These are phyloP conservation scores for Chrysosporium keratinophilum DNA, from an alignment of 2,329 filamentous ascomycete genomes.

Conservation along the genomic window DNA sequence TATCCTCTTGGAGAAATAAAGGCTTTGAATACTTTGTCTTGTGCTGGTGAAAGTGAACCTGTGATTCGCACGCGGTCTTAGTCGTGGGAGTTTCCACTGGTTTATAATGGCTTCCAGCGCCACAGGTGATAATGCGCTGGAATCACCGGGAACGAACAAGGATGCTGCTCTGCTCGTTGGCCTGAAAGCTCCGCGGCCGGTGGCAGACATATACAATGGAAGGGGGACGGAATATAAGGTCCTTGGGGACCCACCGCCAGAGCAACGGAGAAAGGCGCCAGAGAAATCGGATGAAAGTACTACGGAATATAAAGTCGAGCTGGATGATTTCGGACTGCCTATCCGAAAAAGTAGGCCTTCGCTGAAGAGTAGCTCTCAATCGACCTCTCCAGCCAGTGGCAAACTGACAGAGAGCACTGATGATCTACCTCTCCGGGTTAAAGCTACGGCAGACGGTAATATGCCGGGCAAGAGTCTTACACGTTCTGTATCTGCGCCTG, in stretches of 20 bases:
- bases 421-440: background rate
- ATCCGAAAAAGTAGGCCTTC: constrained; percentile 7
- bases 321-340: constrained; percentile 16
- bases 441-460: background rate
- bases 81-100: background rate
- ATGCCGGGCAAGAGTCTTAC: background rate
- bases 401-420: background rate
- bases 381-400: background rate
- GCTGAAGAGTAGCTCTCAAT: background rate
- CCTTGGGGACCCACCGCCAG: background rate
- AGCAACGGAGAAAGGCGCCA: background rate
- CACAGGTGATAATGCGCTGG: background rate
- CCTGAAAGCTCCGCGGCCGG: constrained; percentile 1
- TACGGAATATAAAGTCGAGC: background rate
- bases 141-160: background rate
- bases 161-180: background rate
- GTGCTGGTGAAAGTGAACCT: background rate
- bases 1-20: constrained; percentile 5
- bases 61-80: background rate
- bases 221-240: background rate
- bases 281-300: background rate
- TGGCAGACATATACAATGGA: constrained; percentile 6
- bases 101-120: constrained; percentile 5
- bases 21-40: constrained; percentile 7
- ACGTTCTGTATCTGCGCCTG: constrained; percentile 12